phyloP scores from a whole-genome alignment of 2,329 filamentous ascomycete genomes.

The Pseudogymnoascus destructans region DNA sequence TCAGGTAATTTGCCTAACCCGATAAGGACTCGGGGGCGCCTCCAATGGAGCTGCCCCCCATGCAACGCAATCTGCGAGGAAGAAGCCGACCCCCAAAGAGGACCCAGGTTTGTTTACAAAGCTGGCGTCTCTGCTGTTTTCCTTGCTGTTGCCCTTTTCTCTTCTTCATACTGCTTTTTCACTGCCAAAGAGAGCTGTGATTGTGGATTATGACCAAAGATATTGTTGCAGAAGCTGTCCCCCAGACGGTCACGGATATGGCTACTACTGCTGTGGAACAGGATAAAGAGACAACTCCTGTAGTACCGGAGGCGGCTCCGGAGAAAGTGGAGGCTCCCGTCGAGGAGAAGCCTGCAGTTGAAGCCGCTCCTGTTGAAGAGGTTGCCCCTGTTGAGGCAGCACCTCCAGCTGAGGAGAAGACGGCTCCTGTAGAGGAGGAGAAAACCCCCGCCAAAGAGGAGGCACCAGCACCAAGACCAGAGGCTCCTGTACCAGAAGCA shows the following conservation, averaged over 20 bases:
- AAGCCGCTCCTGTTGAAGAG: neutral
- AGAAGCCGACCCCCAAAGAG: neutral
- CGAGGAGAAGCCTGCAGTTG: neutral
- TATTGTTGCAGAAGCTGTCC: conserved; percentile 2
- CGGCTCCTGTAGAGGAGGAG: neutral
- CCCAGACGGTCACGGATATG: conserved; percentile 3
- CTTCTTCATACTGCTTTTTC: conserved; percentile 7
- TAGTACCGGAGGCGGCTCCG: neutral
- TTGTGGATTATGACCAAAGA: conserved; percentile 8
- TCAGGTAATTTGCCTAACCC: neutral
- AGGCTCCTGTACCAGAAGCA: neutral
- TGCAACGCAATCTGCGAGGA: conserved; percentile 8
- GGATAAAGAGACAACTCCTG: neutral
- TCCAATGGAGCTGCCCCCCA: conserved; percentile 6
- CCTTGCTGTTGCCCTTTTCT: neutral
- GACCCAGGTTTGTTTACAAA: conserved; percentile 8
- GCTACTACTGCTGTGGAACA: neutral
- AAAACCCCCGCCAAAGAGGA: neutral
- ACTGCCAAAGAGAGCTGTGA: conserved; percentile 3
- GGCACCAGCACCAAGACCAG: neutral
- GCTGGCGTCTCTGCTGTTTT: neutral
- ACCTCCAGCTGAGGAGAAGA: neutral
- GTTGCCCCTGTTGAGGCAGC: neutral
- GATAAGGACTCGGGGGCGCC: neutral
- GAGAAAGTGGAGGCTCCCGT: neutral